Evolutionary conservation across 192 early-diverging fungal genomes (phyloP).

Genomic region (Coemansia sp.): DNA sequence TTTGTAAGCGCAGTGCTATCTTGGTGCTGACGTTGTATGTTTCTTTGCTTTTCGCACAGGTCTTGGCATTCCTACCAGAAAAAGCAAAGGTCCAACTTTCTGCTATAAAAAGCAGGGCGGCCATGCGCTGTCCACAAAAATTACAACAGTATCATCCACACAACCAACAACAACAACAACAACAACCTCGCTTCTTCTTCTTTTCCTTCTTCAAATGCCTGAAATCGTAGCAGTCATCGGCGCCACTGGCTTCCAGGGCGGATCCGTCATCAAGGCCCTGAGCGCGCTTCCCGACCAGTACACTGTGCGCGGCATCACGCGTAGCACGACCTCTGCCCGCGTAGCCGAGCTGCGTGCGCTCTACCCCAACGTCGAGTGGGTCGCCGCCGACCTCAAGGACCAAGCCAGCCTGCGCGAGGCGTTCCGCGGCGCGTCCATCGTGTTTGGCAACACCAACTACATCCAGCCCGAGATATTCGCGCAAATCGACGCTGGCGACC

Average conservation of each 20-base stretch:
- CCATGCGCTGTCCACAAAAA: neutral
- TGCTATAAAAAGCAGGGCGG: slow-evolving; percentile 5
- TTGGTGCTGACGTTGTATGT: neutral
- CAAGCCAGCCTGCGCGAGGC: slow-evolving; percentile 19
- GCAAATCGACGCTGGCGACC: slow-evolving; percentile 13
- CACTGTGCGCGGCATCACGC: slow-evolving; percentile 33
- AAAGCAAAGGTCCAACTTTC: neutral
- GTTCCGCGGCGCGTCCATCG: slow-evolving; percentile 22
- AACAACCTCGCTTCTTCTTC: neutral
- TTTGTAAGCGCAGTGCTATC: neutral
- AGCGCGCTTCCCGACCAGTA: slow-evolving; percentile 28
- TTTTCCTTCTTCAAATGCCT: slow-evolving; percentile 15
- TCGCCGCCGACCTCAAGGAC: slow-evolving; percentile 21
- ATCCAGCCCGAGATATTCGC: slow-evolving; percentile 10
- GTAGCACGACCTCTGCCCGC: slow-evolving; percentile 12
- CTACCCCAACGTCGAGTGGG: slow-evolving; percentile 35
- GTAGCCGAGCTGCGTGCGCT: slow-evolving; percentile 12
- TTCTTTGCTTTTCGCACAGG: too few relatives aligned
- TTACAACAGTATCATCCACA: neutral
- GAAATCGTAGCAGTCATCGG: slow-evolving; percentile 36
- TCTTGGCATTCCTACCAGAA: too few relatives aligned
- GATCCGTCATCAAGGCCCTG: slow-evolving; percentile 26
- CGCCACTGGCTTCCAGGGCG: slow-evolving; percentile 46
- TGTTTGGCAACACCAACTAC: slow-evolving; percentile 41
- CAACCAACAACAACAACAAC: neutral